These are phyloP conservation scores for Lagenidium giganteum DNA, from an alignment of 352 stramenopile genomes.

Conservation along the genomic window DNA sequence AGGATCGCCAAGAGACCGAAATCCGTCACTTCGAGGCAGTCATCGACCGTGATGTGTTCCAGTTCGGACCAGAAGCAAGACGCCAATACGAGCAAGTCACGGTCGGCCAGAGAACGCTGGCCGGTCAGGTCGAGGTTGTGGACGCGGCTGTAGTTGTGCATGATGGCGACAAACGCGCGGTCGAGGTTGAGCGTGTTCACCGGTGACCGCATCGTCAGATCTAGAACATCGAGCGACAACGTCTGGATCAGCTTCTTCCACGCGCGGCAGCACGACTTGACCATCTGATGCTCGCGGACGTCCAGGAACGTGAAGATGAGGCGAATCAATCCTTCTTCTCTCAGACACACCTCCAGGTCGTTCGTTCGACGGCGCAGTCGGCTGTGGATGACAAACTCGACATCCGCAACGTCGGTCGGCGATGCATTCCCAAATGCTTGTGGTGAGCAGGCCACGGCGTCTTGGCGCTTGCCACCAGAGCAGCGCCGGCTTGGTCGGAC, in stretches of 20 bases:
- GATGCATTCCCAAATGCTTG: too few relatives aligned
- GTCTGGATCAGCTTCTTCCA: slow-evolving; percentile 70
- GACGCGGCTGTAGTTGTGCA: slow-evolving; percentile 67
- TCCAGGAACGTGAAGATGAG: slow-evolving; percentile 65
- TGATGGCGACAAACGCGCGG: slow-evolving; percentile 46
- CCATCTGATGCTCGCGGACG: slow-evolving; percentile 66
- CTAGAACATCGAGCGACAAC: slow-evolving; percentile 55
- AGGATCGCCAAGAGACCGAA: slow-evolving; percentile 75
- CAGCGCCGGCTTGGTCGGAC: too few relatives aligned
- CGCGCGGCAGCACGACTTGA: slow-evolving; percentile 42
- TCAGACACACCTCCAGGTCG: slow-evolving; percentile 33
- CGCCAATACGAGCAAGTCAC: slow-evolving; percentile 73
- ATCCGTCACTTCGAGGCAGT: slow-evolving; percentile 77
- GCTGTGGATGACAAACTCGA: too few relatives aligned
- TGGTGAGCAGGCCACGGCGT: too few relatives aligned
- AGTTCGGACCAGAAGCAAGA: slow-evolving; percentile 77
- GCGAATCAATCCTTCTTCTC: slow-evolving; percentile 55
- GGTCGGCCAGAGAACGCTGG: slow-evolving; percentile 58
- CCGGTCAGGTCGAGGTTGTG: slow-evolving; percentile 60
- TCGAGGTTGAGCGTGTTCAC: slow-evolving; percentile 44
- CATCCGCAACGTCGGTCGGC: too few relatives aligned
- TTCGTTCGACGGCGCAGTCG: slow-evolving; percentile 15
- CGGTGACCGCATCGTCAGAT: slow-evolving; percentile 53
- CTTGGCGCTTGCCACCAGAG: too few relatives aligned
- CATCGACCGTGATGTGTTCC: slow-evolving; percentile 55